Conservation (phyloP, 2,329 filamentous ascomycete genomes). For the Botrytis deweyae region DNA sequence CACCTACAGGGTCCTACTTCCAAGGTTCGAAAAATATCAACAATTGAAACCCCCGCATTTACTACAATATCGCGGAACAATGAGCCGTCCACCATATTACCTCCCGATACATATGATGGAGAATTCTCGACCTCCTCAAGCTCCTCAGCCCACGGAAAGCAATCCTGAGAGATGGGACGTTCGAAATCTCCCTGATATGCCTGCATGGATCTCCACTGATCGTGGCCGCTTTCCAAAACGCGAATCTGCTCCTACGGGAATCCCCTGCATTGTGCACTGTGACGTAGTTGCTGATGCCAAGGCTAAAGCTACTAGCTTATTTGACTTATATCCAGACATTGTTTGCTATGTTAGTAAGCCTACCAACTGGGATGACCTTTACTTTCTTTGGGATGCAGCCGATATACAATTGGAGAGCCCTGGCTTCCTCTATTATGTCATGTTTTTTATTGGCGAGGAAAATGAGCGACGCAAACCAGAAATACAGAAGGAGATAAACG, state of each 20-base stretch:
- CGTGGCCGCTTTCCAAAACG: slow-evolving; percentile 23
- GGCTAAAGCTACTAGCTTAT: slow-evolving; percentile 21
- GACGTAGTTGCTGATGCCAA: slow-evolving; percentile 22
- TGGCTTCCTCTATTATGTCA: slow-evolving; percentile 37
- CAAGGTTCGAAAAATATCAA: background rate
- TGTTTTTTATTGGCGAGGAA: slow-evolving; percentile 29
- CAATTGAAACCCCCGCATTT: background rate
- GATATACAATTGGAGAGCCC: slow-evolving; percentile 37
- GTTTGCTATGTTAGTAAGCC: slow-evolving; percentile 22
- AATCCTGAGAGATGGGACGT: slow-evolving; percentile 13
- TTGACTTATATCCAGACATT: slow-evolving; percentile 16
- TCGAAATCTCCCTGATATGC: slow-evolving; percentile 6
- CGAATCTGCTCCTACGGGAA: slow-evolving; percentile 11
- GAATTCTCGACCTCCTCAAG: background rate
- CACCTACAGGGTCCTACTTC: background rate
- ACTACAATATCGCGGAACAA: background rate
- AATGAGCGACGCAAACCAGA: slow-evolving; percentile 17
- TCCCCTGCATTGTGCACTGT: slow-evolving; percentile 23
- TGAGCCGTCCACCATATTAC: background rate
- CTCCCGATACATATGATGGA: background rate
- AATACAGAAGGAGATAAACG: background rate
- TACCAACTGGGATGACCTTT: slow-evolving; percentile 33
- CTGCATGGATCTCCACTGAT: slow-evolving; percentile 31
- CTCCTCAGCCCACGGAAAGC: background rate
- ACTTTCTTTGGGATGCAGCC: slow-evolving; percentile 39